These are phyloP conservation scores for Phaffia tasmanica DNA, from an alignment of 768 basidiomycete species.

Conservation along the genomic window DNA sequence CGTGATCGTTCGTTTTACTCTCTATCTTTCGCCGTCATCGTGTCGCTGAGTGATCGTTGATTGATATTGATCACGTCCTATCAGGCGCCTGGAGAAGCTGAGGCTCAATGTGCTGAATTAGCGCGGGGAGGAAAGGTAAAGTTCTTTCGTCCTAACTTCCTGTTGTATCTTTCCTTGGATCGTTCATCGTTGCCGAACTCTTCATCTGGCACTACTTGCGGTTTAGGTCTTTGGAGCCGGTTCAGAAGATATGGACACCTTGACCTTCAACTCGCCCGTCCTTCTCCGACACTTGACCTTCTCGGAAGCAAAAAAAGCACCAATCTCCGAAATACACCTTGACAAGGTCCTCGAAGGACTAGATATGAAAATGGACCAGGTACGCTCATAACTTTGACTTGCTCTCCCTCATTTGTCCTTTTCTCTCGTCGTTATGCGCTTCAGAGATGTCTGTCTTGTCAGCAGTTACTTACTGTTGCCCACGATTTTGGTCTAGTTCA, in stretches of 20 bases:
- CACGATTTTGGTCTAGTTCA: conserved; percentile 51
- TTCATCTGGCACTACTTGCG: neutral
- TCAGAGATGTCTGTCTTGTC: neutral
- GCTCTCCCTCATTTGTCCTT: neutral
- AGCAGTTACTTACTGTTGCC: neutral
- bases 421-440: neutral
- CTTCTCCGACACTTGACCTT: conserved; percentile 93
- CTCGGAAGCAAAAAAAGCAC: conserved; percentile 92
- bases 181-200: neutral
- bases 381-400: conserved; percentile 33
- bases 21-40: neutral
- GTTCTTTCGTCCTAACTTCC: neutral
- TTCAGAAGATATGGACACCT: conserved; percentile 98
- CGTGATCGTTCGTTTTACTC: conserved; percentile 54
- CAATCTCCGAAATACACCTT: conserved; percentile 84
- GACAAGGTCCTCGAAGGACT: conserved; percentile 73
- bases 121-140: conserved; percentile 84
- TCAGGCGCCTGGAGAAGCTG: conserved; percentile 95
- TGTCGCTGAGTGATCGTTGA: neutral
- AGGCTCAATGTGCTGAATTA: conserved; percentile 96
- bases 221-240: conserved; percentile 86
- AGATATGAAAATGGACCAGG: conserved; percentile 83
- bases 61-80: neutral
- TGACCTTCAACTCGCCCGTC: conserved; percentile 86
- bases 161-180: neutral